phyloP scores from a whole-genome alignment of 768 basidiomycete species.

The Hygrophoropsis aurantiaca region DNA sequence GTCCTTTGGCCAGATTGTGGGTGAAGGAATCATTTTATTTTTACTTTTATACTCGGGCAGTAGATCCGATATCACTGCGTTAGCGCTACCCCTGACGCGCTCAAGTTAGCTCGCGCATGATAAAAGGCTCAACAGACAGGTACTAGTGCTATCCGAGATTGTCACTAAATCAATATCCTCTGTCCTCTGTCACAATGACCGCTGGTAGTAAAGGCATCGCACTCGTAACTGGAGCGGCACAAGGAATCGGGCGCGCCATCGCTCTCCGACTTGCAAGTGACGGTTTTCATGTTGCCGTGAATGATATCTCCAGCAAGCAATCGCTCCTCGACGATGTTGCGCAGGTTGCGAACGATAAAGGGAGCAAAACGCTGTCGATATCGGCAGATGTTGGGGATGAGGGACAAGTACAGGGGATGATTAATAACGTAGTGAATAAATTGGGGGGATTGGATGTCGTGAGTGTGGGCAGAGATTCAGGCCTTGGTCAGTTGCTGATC shows the following conservation, averaged over 20 bases:
- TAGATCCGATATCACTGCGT: no score
- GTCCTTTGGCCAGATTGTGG: no score
- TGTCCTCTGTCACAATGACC: no score
- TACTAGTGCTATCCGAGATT: no score
- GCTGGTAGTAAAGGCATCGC: constrained; percentile 24
- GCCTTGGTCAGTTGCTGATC: background rate
- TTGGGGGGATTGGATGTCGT: constrained; percentile 16
- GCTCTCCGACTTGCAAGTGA: constrained; percentile 45
- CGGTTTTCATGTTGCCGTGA: constrained; percentile 45
- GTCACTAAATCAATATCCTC: no score
- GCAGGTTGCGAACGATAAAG: constrained; percentile 7
- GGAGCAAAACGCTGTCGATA: constrained; percentile 2
- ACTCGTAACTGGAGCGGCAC: constrained; percentile 43
- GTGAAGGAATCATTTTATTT: no score
- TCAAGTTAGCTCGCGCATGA: no score
- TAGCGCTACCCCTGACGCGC: no score
- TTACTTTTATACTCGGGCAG: no score
- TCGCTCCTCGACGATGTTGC: constrained; percentile 9
- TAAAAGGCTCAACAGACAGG: no score
- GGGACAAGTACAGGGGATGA: constrained; percentile 14
- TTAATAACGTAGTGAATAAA: constrained; percentile 3
- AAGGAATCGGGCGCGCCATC: constrained; percentile 50
- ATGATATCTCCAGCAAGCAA: constrained; percentile 27
- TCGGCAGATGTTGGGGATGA: constrained; percentile 13
- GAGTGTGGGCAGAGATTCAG: background rate